Base-by-base conservation (phyloP, 306 rosid genomes). In the Vigna nakashimae region DNA sequence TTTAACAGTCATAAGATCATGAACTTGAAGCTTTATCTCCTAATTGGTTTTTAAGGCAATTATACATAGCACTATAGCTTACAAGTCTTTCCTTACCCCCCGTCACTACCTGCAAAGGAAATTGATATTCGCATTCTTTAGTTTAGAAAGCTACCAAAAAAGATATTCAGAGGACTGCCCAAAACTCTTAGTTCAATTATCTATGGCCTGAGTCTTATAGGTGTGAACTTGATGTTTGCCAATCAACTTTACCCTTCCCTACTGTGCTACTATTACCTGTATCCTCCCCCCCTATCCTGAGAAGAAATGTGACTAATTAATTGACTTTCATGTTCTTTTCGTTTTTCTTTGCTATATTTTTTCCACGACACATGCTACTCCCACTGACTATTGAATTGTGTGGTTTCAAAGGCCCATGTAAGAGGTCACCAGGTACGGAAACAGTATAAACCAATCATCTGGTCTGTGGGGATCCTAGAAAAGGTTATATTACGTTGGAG, bases 361-460 rank as follows among this genome's bases (percentile, higher is more conserved):
- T 40, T 40, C 11, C 53, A 26, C 70, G 62, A 46, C 59, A 16
- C 14, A 9, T 57, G 20, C 66, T 45, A 45, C 50, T 67, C 55
- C 46, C 74, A 68, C 83, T 91, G 85, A 89, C 84, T 72, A 46
- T 74, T 42, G 30, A 74, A 55, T 83, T 82, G 16, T 76, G 45
- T 80, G 62, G 52, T 79, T 62, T 79, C 30, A 26, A 85, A 93
- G 98, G 98, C 98, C 81, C 95, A 88, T 89, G 91, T 93, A 52
- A 91, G 98, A 83, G 98, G 98, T 62, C 98, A 93, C 81, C 98
- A 89, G 84, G 97, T 91, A 65, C 88, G 98, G 85, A 93, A 93
- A 85, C 84, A 89, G 81, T 91, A 89, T 75, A 91, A 81, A 79
- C 69, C 90, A 75, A 70, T 93, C 49, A 81, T 86, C 70, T 93